phyloP scores from a whole-genome alignment of 2,329 filamentous ascomycete genomes.

The Aspergillus oerlinghausenensis region DNA sequence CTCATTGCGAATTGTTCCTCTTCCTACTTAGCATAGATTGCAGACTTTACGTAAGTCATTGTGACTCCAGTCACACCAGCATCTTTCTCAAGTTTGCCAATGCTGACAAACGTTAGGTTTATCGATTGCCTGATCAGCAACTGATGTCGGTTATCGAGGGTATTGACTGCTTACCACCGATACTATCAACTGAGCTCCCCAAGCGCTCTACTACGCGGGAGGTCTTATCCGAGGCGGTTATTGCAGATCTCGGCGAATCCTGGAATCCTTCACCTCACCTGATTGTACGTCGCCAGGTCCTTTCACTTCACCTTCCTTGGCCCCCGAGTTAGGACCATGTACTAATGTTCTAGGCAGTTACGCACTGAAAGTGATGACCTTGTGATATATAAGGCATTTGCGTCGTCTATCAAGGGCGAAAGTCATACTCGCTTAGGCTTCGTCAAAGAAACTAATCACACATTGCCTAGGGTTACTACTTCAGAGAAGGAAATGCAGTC shows the following conservation, averaged over 20 bases:
- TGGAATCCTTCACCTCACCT: slow-evolving; percentile 70
- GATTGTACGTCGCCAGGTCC: slow-evolving; percentile 56
- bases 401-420: slow-evolving; percentile 29
- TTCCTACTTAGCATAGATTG: slow-evolving; percentile 75
- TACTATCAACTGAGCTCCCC: slow-evolving; percentile 67
- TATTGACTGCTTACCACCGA: slow-evolving; percentile 70
- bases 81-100: background rate
- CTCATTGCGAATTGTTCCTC: slow-evolving; percentile 57
- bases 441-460: slow-evolving; percentile 66
- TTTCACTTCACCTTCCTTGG: background rate
- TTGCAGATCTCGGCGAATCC: slow-evolving; percentile 78
- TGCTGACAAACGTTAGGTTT: slow-evolving; percentile 54
- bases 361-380: slow-evolving; percentile 78
- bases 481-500: slow-evolving; percentile 45
- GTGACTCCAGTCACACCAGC: background rate
- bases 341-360: slow-evolving; percentile 47
- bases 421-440: slow-evolving; percentile 56
- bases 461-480: slow-evolving; percentile 56
- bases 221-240: slow-evolving; percentile 69
- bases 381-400: slow-evolving; percentile 79
- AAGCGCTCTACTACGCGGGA: slow-evolving; percentile 70
- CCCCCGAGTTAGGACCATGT: background rate
- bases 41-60: slow-evolving; percentile 62
- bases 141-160: slow-evolving; percentile 72
- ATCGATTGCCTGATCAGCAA: slow-evolving; percentile 68